phyloP scores from a whole-genome alignment of 441 rosid genomes.

The Corymbia citriodora region DNA sequence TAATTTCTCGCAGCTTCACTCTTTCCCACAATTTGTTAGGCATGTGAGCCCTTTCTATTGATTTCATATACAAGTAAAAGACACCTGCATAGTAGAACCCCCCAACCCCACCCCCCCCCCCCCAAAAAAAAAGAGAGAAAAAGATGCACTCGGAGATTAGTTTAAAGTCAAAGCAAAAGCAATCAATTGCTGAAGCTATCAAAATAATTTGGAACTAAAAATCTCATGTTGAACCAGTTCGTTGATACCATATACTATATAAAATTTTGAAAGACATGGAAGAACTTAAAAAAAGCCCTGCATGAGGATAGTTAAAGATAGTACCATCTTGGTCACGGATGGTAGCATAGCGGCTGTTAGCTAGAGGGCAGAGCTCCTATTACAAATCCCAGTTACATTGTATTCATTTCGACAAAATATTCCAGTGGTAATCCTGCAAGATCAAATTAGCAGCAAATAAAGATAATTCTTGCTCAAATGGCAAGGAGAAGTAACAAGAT shows the following conservation, averaged over 20 bases:
- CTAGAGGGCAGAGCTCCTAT: constrained; percentile 91
- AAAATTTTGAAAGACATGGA: neutral
- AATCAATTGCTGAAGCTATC: neutral
- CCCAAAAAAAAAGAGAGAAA: neutral
- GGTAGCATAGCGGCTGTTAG: constrained; percentile 90
- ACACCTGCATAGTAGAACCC: constrained; percentile 37
- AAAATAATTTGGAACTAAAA: neutral
- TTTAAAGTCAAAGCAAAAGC: neutral
- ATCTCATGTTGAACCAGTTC: neutral
- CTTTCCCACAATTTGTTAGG: constrained; percentile 91
- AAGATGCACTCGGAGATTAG: neutral
- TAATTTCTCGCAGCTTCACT: constrained; percentile 68
- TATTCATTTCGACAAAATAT: constrained; percentile 88
- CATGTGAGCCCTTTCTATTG: constrained; percentile 91
- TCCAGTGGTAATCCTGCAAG: constrained; percentile 71
- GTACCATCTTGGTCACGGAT: constrained; percentile 88
- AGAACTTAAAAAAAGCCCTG: neutral
- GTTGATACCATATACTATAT: neutral
- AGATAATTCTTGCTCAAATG: neutral
- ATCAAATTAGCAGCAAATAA: neutral
- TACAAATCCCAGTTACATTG: constrained; percentile 80
- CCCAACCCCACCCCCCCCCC: too few relatives aligned
- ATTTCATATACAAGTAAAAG: constrained; percentile 80
- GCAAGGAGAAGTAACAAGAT: neutral
- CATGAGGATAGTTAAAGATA: neutral